Conservation (phyloP, 768 basidiomycete genomes). For the Mycena rosella region DNA sequence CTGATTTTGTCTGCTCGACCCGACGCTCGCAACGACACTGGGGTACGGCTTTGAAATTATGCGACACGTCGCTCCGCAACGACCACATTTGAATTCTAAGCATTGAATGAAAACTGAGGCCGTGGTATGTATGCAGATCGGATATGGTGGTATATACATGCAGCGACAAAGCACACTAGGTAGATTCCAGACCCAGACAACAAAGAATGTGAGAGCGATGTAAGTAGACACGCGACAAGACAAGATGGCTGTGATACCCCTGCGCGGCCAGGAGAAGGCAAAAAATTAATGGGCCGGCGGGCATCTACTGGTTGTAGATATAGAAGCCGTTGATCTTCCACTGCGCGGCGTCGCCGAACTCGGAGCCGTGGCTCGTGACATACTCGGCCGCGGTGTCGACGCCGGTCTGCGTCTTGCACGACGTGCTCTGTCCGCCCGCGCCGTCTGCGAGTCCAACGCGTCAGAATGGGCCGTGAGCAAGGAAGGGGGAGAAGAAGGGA, state of each 20-base stretch:
- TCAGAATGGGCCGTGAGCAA: not conserved
- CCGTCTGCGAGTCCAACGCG: slow-evolving; percentile 3
- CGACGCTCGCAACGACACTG: no score
- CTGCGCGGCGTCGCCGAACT: slow-evolving; percentile 36
- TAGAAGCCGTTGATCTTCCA: slow-evolving; percentile 38
- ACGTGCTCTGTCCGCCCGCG: slow-evolving; percentile 34
- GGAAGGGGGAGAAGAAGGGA: not conserved
- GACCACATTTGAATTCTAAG: no score
- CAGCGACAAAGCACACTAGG: not conserved
- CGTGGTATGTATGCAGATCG: slow-evolving; percentile 1
- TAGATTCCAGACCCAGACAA: not conserved
- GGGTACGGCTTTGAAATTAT: no score
- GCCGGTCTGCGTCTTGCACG: slow-evolving; percentile 35
- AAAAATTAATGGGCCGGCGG: slow-evolving; percentile 4
- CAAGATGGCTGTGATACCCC: slow-evolving; percentile 7
- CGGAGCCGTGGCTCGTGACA: slow-evolving; percentile 31
- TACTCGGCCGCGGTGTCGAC: slow-evolving; percentile 34
- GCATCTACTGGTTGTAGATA: slow-evolving; percentile 33
- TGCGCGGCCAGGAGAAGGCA: slow-evolving; percentile 22
- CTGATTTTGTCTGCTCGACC: no score
- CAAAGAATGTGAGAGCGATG: not conserved
- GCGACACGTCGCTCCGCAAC: no score
- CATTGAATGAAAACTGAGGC: no score
- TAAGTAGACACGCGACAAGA: slow-evolving; percentile 1
- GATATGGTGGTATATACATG: slow-evolving; percentile 1